Evolutionary conservation across 2,329 filamentous ascomycete species (phyloP), one percentile per base, ranked within the genome.

Genomic region (Ophiostoma piceae): DNA sequence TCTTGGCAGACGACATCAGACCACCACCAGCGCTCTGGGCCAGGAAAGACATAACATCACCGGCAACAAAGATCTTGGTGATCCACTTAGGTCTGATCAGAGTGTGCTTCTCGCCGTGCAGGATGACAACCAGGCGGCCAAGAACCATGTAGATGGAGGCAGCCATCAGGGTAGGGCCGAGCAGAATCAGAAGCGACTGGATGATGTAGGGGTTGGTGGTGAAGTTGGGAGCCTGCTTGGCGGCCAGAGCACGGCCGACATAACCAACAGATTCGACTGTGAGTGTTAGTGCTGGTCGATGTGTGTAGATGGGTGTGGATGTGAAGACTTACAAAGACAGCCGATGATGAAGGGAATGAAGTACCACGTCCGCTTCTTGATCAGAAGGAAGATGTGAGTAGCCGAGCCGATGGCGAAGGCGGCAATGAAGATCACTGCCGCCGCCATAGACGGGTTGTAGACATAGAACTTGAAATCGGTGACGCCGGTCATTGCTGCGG

Each of bases 1-100:
- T 54, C 8, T 71, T 74, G 8, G 74, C 76, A 1, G 74, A 74
- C 22, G 71, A 72, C 19, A 76, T 75, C 29, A 79, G 76, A 29
- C 82, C 78, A 19, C 79, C 79, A 67, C 78, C 79, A 4, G 81
- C 82, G 16, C 64, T 39, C 73, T 84, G 83, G 0, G 80, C 75
- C 14, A 80, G 67, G 72, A 84, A 81, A 4, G 79, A 82, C 1
- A 83, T 39, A 0, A 84, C 74, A 69, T 84, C 83, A 19, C 81
- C 82, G 3, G 77, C 71, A 3, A 85, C 82, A 70, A 84, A 85
- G 54, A 84, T 76, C 68, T 81, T 82, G 6, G 83, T 84, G 4
- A 84, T 74, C 78, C 79, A 82, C 76, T 0, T 75, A 71, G 32
- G 78, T 76, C 5, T 79, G 81, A 54, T 81, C 70, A 26, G 37